These are phyloP conservation scores for Clitopilus hobsonii DNA, from an alignment of 768 basidiomycete species.

Conservation along the genomic window DNA sequence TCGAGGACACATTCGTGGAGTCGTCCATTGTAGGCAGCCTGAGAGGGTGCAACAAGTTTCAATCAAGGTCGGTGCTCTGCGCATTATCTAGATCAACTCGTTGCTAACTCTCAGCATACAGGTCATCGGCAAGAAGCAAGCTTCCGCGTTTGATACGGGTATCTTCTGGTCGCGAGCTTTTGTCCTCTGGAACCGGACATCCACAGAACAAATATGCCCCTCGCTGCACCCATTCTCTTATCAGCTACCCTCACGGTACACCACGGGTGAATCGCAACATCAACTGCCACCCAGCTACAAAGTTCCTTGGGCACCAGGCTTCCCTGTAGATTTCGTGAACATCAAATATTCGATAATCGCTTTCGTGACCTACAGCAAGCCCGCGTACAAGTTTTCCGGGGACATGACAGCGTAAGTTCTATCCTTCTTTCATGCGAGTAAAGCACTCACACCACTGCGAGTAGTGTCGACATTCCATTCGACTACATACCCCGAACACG, in stretches of 20 bases:
- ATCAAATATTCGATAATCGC: conserved; percentile 44
- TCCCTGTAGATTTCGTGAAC: conserved; percentile 33
- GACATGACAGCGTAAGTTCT: neutral
- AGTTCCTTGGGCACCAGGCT: conserved; percentile 18
- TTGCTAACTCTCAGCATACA: neutral
- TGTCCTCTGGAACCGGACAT: conserved; percentile 27
- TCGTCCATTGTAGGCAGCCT: neutral
- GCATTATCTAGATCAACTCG: neutral
- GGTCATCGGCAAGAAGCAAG: neutral
- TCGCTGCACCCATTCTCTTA: conserved; percentile 37
- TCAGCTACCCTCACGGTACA: conserved; percentile 42
- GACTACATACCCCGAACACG: conserved; percentile 49
- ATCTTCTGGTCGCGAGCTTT: neutral
- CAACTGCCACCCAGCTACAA: conserved; percentile 48
- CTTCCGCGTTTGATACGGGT: neutral
- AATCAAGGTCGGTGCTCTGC: neutral
- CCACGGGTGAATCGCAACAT: conserved; percentile 11
- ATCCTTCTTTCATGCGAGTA: neutral
- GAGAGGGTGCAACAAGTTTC: neutral
- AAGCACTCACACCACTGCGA: neutral
- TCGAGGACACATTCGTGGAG: neutral
- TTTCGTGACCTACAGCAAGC: conserved; percentile 19
- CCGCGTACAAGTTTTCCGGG: neutral
- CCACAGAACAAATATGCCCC: conserved; percentile 14
- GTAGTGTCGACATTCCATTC: conserved; percentile 45